A percentile compares a stretch with the other conserved stretches of the same genome.
phyloP scores from a whole-genome alignment of 2,329 filamentous ascomycete species.

The Ceratocystis destructans region DNA sequence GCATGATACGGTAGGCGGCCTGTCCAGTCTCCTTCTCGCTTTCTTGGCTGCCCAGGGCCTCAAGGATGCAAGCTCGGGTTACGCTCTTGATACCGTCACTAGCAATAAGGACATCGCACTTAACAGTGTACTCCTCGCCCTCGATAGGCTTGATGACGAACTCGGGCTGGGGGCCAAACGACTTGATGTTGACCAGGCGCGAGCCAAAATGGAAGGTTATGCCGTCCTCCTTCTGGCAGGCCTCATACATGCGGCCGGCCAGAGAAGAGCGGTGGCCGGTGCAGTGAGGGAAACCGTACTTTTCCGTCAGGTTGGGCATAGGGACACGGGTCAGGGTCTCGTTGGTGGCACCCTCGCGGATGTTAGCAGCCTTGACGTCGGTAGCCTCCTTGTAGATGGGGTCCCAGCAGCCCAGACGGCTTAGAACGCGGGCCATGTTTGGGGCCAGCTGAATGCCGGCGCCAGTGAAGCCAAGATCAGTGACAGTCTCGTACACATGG shows the following conservation, averaged over 20 bases:
- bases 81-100: conserved; percentile 44
- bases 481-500: conserved; percentile 59
- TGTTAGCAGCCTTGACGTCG: conserved; percentile 56
- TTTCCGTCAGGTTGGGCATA: conserved; percentile 50
- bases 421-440: conserved; percentile 66
- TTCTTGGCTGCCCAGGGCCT: conserved; percentile 35
- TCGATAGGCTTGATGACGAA: conserved; percentile 47
- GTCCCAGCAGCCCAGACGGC: conserved; percentile 58
- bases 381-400: conserved; percentile 58
- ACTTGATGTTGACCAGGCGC: conserved; percentile 40
- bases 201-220: conserved; percentile 58
- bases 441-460: conserved; percentile 75
- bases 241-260: conserved; percentile 54
- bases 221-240: conserved; percentile 47
- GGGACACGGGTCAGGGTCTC: conserved; percentile 57
- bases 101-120: conserved; percentile 40
- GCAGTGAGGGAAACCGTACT: conserved; percentile 65
- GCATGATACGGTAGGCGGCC: conserved; percentile 68
- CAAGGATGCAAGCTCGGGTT: conserved; percentile 40
- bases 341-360: conserved; percentile 57
- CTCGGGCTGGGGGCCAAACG: conserved; percentile 44
- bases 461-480: conserved; percentile 65
- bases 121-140: conserved; percentile 39
- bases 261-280: conserved; percentile 64
- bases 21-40: conserved; percentile 57